These are phyloP conservation scores for Ustilago lituana DNA, from an alignment of 1,284 basidiomycete genomes.

Conservation along the genomic window DNA sequence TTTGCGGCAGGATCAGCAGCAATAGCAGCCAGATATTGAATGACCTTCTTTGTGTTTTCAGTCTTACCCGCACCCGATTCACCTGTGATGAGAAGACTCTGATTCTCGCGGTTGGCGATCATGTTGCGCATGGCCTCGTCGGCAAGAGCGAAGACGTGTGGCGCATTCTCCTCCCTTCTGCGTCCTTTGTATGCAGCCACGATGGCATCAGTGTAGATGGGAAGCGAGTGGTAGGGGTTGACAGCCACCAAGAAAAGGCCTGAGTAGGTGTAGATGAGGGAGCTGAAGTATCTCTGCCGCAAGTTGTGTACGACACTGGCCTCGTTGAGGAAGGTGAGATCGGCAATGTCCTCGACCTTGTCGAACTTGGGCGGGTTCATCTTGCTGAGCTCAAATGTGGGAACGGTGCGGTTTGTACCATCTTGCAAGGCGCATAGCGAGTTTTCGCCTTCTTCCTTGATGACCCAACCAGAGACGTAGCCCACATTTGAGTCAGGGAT, in stretches of 20 bases:
- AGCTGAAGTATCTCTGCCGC: slow-evolving; percentile 86
- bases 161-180: slow-evolving; percentile 91
- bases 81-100: slow-evolving; percentile 98
- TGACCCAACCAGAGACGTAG: slow-evolving; percentile 88
- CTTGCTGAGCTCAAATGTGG: slow-evolving; percentile 62
- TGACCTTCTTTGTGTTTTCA: slow-evolving; percentile 99
- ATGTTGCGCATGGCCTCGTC: slow-evolving; percentile 99
- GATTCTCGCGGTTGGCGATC: slow-evolving; percentile 95
- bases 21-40: slow-evolving; percentile 97
- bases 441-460: slow-evolving; percentile 80
- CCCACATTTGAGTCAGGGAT: slow-evolving; percentile 88
- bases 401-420: slow-evolving; percentile 68
- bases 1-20: slow-evolving; percentile 72
- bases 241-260: slow-evolving; percentile 97
- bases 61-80: slow-evolving; percentile 99
- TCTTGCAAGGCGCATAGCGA: slow-evolving; percentile 73
- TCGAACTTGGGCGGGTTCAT: slow-evolving; percentile 97
- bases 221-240: slow-evolving; percentile 93
- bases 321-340: slow-evolving; percentile 97
- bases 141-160: slow-evolving; percentile 96
- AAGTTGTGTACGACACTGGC: slow-evolving; percentile 98
- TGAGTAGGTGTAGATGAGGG: slow-evolving; percentile 84
- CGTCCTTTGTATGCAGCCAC: slow-evolving; percentile 91
- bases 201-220: slow-evolving; percentile 91
- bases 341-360: slow-evolving; percentile 96